Percentiles rank a stretch among this genome's conserved stretches.
Conservation (phyloP, 208 protist genomes). For the Trypanosoma platydactyli region DNA sequence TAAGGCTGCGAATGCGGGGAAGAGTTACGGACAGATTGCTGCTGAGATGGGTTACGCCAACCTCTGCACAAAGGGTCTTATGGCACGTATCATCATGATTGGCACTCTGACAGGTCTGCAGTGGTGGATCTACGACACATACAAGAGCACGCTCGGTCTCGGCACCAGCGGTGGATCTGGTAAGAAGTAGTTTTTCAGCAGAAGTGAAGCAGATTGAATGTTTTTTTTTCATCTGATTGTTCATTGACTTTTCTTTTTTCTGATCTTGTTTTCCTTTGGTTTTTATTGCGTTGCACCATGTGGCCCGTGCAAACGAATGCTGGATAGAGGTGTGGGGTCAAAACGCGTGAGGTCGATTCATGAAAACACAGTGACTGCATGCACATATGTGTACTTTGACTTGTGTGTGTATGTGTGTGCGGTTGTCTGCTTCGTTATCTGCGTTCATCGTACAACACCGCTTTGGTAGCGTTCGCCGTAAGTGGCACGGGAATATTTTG, state of each 20-base stretch:
- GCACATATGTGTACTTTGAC: too few species aligned
- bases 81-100: constrained; percentile 96
- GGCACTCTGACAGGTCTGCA: constrained; percentile 96
- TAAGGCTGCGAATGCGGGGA: constrained; percentile 83
- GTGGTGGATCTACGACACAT: constrained; percentile 94
- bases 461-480: too few species aligned
- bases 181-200: background rate
- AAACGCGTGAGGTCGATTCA: background rate
- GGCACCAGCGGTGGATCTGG: constrained; percentile 48
- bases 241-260: background rate
- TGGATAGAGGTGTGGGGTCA: background rate
- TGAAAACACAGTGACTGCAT: background rate
- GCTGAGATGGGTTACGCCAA: constrained; percentile 84
- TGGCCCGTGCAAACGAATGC: too few species aligned
- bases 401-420: too few species aligned
- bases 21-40: constrained; percentile 78
- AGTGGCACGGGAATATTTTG: too few species aligned
- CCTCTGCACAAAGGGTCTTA: constrained; percentile 90
- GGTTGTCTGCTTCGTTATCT: too few species aligned
- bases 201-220: background rate
- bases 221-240: constrained; percentile 21
- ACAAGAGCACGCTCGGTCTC: constrained; percentile 30
- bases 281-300: background rate
- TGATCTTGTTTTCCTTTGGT: background rate
- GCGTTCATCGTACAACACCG: too few species aligned